Conservation (phyloP, 2,329 filamentous ascomycete species). For the Pseudogymnoascus sp. region DNA sequence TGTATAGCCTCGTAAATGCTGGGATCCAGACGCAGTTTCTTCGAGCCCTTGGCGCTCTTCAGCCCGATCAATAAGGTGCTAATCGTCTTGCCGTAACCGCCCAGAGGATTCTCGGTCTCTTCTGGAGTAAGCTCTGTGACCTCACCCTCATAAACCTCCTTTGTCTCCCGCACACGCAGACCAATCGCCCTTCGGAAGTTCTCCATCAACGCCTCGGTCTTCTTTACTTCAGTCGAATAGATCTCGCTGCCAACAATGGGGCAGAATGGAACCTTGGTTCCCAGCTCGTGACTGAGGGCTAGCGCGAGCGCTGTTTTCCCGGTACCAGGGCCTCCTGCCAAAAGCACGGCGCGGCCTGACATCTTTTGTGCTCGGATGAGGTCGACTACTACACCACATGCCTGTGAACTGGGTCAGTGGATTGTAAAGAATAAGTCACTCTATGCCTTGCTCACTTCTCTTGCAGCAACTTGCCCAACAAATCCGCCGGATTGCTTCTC, state of each 20-base stretch:
- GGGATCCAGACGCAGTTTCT: constrained; percentile 92
- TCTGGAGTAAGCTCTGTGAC: constrained; percentile 96
- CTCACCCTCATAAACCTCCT: constrained; percentile 98
- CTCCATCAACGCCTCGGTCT: constrained; percentile 98
- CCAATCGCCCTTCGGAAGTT: constrained; percentile 97
- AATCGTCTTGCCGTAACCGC: constrained; percentile 95
- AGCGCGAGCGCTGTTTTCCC: constrained; percentile 95
- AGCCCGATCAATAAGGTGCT: constrained; percentile 89
- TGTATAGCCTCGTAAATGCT: constrained; percentile 99
- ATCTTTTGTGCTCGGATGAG: constrained; percentile 95
- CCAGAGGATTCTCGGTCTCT: constrained; percentile 94
- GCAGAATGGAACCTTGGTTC: constrained; percentile 97
- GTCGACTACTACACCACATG: constrained; percentile 91
- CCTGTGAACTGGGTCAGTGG: constrained; percentile 41
- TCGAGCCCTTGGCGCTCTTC: constrained; percentile 92
- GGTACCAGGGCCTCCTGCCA: constrained; percentile 90
- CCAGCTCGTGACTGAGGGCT: constrained; percentile 92
- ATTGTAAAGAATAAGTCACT: neutral
- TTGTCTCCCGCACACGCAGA: constrained; percentile 93
- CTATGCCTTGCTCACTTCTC: constrained; percentile 56
- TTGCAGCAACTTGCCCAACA: constrained; percentile 76
- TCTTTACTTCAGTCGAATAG: constrained; percentile 97
- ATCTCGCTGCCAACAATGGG: constrained; percentile 97
- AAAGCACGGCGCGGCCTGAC: constrained; percentile 85
- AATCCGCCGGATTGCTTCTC: constrained; percentile 76